Conservation (phyloP, 2,329 filamentous ascomycete genomes). For the Metarhizium brunneum region DNA sequence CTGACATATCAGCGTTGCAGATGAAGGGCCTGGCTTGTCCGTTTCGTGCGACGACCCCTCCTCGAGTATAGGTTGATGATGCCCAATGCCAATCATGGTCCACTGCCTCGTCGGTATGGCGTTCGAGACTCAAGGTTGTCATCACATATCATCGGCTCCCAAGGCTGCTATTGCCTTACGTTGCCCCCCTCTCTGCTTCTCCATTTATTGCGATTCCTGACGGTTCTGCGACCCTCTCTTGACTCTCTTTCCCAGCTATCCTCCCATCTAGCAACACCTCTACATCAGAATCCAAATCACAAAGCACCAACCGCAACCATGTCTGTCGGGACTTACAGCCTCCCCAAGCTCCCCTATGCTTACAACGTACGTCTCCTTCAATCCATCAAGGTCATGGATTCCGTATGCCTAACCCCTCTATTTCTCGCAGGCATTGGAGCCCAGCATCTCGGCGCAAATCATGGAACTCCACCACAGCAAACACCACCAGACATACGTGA, state of each 20-base stretch:
- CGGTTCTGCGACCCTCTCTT: background rate
- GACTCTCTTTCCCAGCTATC: background rate
- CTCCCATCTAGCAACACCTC: background rate
- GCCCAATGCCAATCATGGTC: background rate
- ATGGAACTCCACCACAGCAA: conserved; percentile 76
- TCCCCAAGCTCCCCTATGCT: conserved; percentile 58
- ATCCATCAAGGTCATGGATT: conserved; percentile 5
- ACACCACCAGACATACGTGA: conserved; percentile 73
- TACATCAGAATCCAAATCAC: background rate
- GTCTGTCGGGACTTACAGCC: conserved; percentile 40
- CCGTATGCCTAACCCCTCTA: conserved; percentile 36
- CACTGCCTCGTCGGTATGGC: background rate
- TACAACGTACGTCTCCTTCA: conserved; percentile 50
- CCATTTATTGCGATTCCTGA: too few relatives aligned
- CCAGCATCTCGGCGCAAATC: conserved; percentile 66
- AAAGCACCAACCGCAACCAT: conserved; percentile 13
- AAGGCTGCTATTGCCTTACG: background rate
- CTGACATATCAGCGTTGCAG: background rate
- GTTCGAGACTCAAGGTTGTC: background rate
- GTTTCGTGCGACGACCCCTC: too few relatives aligned
- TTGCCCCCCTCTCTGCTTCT: background rate
- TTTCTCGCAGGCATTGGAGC: conserved; percentile 53
- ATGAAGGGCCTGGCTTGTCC: background rate
- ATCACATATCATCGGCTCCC: background rate
- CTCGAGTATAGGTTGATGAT: background rate